phyloP scores from a whole-genome alignment of 208 protist species.

The Crithidia acanthocephali region DNA sequence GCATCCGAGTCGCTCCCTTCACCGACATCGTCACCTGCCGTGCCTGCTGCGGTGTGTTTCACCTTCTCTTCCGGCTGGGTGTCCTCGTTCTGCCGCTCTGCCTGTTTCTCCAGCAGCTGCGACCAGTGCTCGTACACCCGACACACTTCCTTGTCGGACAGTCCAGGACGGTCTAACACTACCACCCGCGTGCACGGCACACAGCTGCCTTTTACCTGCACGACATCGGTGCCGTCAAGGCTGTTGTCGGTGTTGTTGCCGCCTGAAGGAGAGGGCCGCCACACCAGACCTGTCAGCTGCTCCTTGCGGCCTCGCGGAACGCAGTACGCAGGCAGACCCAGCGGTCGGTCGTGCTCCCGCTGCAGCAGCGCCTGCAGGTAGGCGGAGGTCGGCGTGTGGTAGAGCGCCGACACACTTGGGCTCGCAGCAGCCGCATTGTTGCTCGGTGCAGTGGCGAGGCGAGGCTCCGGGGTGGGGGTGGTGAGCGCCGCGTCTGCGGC shows the following conservation, averaged over 20 bases:
- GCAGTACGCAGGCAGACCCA: conserved; percentile 30
- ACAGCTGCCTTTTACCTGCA: background rate
- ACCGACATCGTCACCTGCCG: background rate
- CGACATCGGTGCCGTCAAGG: background rate
- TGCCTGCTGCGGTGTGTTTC: background rate
- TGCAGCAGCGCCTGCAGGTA: conserved; percentile 28
- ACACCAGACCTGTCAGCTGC: conserved; percentile 21
- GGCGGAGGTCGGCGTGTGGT: conserved; percentile 31
- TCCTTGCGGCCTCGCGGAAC: conserved; percentile 26
- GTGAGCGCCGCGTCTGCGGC: background rate
- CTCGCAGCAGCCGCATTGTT: background rate
- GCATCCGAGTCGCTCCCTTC: conserved; percentile 10
- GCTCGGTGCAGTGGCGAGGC: background rate
- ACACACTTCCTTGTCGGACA: conserved; percentile 14
- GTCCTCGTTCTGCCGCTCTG: conserved; percentile 17
- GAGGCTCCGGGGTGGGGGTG: background rate
- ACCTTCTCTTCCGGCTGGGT: background rate
- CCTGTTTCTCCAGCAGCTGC: conserved; percentile 16
- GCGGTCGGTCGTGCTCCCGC: conserved; percentile 18
- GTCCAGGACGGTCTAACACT: conserved; percentile 8
- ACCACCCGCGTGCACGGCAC: conserved; percentile 15
- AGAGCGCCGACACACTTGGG: conserved; percentile 11
- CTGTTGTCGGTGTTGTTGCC: background rate
- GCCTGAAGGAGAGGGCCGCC: conserved; percentile 1
- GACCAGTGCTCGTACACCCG: conserved; percentile 25